Percentiles rank a stretch among this genome's conserved stretches.
phyloP scores from a whole-genome alignment of 2,329 filamentous ascomycete species.

The Fusarium pininemorale region DNA sequence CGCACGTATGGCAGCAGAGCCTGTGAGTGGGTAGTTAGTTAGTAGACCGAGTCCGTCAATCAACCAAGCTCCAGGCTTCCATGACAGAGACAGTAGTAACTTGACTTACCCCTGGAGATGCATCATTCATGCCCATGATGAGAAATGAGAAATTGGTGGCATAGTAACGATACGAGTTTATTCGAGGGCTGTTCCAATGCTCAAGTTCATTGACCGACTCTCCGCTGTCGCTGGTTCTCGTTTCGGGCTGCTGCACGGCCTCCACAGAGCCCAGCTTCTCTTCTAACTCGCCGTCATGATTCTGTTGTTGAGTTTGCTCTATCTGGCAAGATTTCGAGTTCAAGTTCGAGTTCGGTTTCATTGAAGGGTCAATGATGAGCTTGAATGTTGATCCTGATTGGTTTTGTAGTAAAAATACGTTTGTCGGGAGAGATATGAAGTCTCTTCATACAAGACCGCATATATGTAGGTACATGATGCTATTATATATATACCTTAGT shows the following conservation, averaged over 20 bases:
- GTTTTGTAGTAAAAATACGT: background rate
- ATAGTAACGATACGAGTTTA: slow-evolving; percentile 67
- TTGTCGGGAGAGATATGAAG: background rate
- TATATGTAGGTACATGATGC: background rate
- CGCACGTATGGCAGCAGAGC: slow-evolving; percentile 59
- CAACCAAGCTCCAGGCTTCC: background rate
- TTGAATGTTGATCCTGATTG: background rate
- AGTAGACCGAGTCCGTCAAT: slow-evolving; percentile 8
- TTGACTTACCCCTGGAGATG: slow-evolving; percentile 66
- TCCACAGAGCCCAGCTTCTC: slow-evolving; percentile 7
- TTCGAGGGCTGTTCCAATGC: slow-evolving; percentile 70
- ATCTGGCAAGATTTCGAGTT: background rate
- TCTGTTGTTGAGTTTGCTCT: background rate
- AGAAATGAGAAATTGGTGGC: slow-evolving; percentile 70
- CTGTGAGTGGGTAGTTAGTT: slow-evolving; percentile 39
- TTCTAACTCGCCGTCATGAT: slow-evolving; percentile 11
- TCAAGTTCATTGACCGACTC: slow-evolving; percentile 47
- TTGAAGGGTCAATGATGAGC: background rate
- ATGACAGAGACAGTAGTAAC: slow-evolving; percentile 35
- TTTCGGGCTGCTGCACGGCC: slow-evolving; percentile 3
- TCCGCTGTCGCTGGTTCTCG: background rate
- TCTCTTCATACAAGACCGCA: background rate
- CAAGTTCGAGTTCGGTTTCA: background rate
- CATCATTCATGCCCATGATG: slow-evolving; percentile 76
- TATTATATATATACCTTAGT: no score